A percentile compares a stretch with the other conserved stretches of the same genome.
Evolutionary conservation across 352 stramenopile genomes (phyloP).

Genomic region (Globisporangium abappressorium): DNA sequence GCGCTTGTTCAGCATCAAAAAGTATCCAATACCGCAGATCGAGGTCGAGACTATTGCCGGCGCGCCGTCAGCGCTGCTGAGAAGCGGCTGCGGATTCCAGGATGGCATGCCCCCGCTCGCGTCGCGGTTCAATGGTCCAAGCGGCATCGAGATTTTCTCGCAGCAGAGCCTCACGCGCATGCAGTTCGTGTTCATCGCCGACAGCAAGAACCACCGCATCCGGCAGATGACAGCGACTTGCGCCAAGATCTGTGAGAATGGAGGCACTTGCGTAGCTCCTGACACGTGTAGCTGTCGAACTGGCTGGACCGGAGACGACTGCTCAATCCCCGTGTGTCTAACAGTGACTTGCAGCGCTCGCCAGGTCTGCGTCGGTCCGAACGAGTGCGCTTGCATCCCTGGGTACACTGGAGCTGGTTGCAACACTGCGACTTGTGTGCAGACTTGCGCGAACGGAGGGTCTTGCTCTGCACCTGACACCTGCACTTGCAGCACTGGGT

Average conservation of each 20-base stretch:
- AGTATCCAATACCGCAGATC: conserved; percentile 49
- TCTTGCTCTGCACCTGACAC: conserved; percentile 91
- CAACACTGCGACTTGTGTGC: conserved; percentile 79
- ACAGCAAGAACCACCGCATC: conserved; percentile 93
- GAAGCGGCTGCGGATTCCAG: conserved; percentile 81
- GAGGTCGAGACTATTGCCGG: conserved; percentile 92
- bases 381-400: conserved; percentile 91
- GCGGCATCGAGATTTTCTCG: conserved; percentile 63
- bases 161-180: conserved; percentile 50
- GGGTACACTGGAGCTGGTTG: conserved; percentile 87
- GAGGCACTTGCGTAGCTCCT: conserved; percentile 78
- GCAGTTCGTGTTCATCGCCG: conserved; percentile 85
- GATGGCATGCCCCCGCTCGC: conserved; percentile 86
- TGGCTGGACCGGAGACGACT: conserved; percentile 92
- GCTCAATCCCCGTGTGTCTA: conserved; percentile 71
- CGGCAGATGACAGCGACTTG: conserved; percentile 89
- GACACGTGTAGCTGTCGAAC: conserved; percentile 84
- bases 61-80: conserved; percentile 70
- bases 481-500: conserved; percentile 88
- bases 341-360: conserved; percentile 38
- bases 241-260: conserved; percentile 94
- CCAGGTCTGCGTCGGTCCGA: conserved; percentile 90
- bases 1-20: conserved; percentile 54
- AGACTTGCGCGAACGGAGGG: conserved; percentile 88
- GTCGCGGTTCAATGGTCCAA: conserved; percentile 67